Conservation (phyloP, 2,329 filamentous ascomycete genomes). For the Aureobasidium sp. region DNA sequence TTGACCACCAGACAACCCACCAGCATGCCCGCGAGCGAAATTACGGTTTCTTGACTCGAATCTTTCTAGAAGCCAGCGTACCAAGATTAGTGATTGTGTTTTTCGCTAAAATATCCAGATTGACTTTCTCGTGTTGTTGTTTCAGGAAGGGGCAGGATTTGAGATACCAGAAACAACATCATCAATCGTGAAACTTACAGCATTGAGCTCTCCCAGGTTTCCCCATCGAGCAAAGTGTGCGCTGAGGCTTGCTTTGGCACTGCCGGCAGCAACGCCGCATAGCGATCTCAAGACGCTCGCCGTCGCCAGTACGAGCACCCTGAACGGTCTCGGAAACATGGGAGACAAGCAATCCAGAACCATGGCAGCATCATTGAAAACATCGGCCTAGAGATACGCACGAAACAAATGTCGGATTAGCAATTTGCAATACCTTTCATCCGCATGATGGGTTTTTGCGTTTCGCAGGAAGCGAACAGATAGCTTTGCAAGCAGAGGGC, state of each 20-base stretch:
- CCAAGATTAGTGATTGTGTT: neutral
- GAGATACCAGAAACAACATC: neutral
- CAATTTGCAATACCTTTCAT: neutral
- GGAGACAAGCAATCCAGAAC: conserved; percentile 80
- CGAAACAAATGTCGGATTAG: neutral
- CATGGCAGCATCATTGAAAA: conserved; percentile 83
- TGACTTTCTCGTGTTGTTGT: neutral
- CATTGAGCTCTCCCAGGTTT: conserved; percentile 89
- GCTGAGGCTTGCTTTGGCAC: conserved; percentile 82
- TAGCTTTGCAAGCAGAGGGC: neutral
- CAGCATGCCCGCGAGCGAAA: conserved; percentile 83
- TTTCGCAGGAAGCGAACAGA: too few species aligned
- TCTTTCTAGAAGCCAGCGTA: conserved; percentile 54
- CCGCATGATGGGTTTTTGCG: neutral
- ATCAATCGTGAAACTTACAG: conserved; percentile 44
- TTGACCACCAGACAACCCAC: conserved; percentile 76
- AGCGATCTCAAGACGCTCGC: conserved; percentile 59
- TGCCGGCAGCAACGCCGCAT: conserved; percentile 85
- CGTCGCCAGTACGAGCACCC: conserved; percentile 53
- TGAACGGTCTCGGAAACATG: conserved; percentile 53
- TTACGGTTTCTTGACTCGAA: conserved; percentile 88
- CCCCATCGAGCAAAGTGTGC: conserved; percentile 84
- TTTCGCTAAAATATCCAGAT: too few species aligned
- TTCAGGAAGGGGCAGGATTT: neutral
- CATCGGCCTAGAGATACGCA: conserved; percentile 50